Percentiles rank a stretch among this genome's conserved stretches.
These are phyloP conservation scores for Lentinula raphanica DNA, from an alignment of 768 basidiomycete genomes.

Conservation along the genomic window DNA sequence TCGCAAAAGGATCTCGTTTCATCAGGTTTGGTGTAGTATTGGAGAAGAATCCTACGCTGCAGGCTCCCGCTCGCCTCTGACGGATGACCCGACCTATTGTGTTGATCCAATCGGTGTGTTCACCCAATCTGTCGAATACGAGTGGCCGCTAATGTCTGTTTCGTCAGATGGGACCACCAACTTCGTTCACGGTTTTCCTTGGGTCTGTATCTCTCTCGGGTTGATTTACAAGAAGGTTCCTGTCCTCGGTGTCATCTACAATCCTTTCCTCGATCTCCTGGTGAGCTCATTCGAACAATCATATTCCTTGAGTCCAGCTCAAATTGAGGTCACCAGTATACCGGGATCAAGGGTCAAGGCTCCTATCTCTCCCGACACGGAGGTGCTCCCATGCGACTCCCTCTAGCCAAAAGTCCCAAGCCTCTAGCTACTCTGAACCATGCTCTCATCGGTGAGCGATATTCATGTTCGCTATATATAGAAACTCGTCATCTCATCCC, in stretches of 20 bases:
- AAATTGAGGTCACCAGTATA: slow-evolving; percentile 45
- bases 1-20: not conserved
- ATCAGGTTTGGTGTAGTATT: slow-evolving; percentile 45
- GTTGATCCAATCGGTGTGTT: slow-evolving; percentile 86
- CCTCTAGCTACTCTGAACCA: slow-evolving; percentile 64
- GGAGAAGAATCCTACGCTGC: slow-evolving; percentile 91
- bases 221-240: slow-evolving; percentile 79
- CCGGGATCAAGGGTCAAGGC: slow-evolving; percentile 73
- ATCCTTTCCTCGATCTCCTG: slow-evolving; percentile 85
- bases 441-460: slow-evolving; percentile 64
- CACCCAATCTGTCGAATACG: not conserved
- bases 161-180: slow-evolving; percentile 82
- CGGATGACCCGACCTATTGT: slow-evolving; percentile 91
- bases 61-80: slow-evolving; percentile 63
- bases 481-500: no score
- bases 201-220: slow-evolving; percentile 87
- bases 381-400: slow-evolving; percentile 50
- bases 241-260: slow-evolving; percentile 87
- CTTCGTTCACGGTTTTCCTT: slow-evolving; percentile 82
- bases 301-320: not conserved
- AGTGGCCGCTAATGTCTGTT: not conserved
- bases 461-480: no score
- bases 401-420: slow-evolving; percentile 54
- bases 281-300: slow-evolving; percentile 30
- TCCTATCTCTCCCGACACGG: slow-evolving; percentile 60